phyloP scores from a whole-genome alignment of 441 rosid species.

The Flueggea neowawraea region DNA sequence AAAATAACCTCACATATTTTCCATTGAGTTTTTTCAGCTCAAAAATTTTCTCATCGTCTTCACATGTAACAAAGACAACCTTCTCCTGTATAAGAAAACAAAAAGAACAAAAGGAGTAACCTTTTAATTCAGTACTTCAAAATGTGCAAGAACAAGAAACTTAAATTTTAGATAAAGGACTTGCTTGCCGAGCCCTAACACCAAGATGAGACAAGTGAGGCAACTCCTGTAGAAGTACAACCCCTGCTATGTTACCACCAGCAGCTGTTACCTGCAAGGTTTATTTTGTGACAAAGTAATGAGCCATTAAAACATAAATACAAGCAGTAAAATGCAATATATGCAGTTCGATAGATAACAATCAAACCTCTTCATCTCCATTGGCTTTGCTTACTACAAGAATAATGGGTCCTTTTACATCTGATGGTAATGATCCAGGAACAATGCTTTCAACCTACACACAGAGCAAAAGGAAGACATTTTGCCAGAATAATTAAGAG shows the following conservation, averaged over 20 bases:
- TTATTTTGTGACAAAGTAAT: not conserved
- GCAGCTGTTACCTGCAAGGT: slow-evolving; percentile 76
- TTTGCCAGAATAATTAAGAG: not conserved
- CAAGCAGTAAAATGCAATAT: not conserved
- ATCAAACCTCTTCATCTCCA: slow-evolving; percentile 94
- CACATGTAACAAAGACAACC: slow-evolving; percentile 93
- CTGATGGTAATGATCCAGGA: slow-evolving; percentile 69
- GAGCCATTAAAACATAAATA: slow-evolving; percentile 1
- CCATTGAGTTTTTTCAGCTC: slow-evolving; percentile 59
- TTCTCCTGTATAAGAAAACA: slow-evolving; percentile 62
- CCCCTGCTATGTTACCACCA: slow-evolving; percentile 70
- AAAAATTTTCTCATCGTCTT: slow-evolving; percentile 73
- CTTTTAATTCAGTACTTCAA: too few relatives aligned
- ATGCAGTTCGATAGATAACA: slow-evolving; percentile 9
- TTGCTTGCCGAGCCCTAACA: slow-evolving; percentile 94
- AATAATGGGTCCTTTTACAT: slow-evolving; percentile 65
- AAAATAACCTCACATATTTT: slow-evolving; percentile 64
- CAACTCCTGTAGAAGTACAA: slow-evolving; percentile 88
- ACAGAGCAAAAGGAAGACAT: slow-evolving; percentile 9
- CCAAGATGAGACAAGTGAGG: slow-evolving; percentile 99
- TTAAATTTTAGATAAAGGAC: slow-evolving; percentile 20
- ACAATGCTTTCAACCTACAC: slow-evolving; percentile 81
- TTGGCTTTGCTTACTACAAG: slow-evolving; percentile 91
- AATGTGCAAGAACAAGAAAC: not conserved
- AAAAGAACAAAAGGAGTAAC: too few relatives aligned